These are phyloP conservation scores for Schwanniomyces pseudopolymorphus DNA, from an alignment of 805 yeast species.

Conservation along the genomic window DNA sequence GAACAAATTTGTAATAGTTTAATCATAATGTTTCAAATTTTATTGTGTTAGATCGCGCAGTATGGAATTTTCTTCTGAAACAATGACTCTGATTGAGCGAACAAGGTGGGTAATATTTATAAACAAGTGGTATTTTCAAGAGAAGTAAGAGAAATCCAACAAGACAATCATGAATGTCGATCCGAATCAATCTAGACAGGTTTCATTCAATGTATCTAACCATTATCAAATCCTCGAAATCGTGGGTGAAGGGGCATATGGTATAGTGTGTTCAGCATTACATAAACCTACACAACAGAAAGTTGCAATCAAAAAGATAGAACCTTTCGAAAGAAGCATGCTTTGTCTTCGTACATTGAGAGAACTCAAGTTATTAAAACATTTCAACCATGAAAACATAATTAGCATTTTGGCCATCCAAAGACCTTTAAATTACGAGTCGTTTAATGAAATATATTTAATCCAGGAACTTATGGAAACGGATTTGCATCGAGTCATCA, in stretches of 20 bases:
- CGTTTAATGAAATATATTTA: conserved; percentile 83
- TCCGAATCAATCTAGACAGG: conserved; percentile 20
- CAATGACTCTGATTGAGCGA: background rate
- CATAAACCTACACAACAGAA: conserved; percentile 83
- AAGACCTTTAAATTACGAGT: conserved; percentile 71
- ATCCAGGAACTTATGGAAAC: conserved; percentile 90
- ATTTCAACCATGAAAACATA: conserved; percentile 92
- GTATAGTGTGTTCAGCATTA: conserved; percentile 86
- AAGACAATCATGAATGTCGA: conserved; percentile 5
- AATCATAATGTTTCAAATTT: background rate
- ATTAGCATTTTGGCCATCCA: conserved; percentile 88
- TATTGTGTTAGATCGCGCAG: background rate
- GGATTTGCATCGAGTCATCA: conserved; percentile 76
- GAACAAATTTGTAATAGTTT: background rate
- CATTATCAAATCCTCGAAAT: conserved; percentile 83
- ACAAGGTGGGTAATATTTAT: background rate
- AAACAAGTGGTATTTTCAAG: background rate
- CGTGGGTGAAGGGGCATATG: conserved; percentile 96
- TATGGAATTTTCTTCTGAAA: background rate
- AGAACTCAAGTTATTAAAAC: conserved; percentile 83
- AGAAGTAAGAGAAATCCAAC: background rate
- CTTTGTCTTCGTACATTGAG: conserved; percentile 86
- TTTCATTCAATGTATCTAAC: conserved; percentile 79
- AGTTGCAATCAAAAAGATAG: conserved; percentile 95
- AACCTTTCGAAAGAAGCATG: conserved; percentile 87